Percentiles rank a stretch among this genome's conserved stretches.
Conservation (phyloP, 1,139 yeast species). For the Nakaseomyces glabratus region DNA sequence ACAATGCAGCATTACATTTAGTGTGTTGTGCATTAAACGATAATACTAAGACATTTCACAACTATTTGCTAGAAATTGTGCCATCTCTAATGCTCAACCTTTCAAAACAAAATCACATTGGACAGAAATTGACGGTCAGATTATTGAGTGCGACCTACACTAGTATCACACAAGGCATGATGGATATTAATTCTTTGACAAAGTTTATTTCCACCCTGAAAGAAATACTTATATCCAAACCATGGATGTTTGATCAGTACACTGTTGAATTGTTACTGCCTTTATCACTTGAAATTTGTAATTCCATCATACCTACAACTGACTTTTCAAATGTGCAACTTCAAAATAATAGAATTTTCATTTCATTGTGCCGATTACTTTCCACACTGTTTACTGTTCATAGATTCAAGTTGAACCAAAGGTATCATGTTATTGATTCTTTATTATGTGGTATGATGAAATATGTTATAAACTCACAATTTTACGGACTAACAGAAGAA, state of each 20-base stretch:
- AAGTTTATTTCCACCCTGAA: constrained; percentile 18
- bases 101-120: constrained; percentile 18
- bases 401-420: constrained; percentile 56
- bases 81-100: constrained; percentile 18
- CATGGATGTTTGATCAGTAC: constrained; percentile 64
- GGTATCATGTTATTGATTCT: constrained; percentile 58
- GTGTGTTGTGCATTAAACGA: constrained; percentile 19
- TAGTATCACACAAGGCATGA: constrained; percentile 10
- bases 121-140: constrained; percentile 21
- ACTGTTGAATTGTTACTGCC: constrained; percentile 44
- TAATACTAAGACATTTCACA: constrained; percentile 7
- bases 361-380: not conserved
- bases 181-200: no score
- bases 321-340: not conserved
- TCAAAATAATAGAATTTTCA: not conserved
- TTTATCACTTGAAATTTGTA: constrained; percentile 28
- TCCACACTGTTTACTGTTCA: constrained; percentile 45
- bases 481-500: constrained; percentile 10
- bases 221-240: constrained; percentile 37
- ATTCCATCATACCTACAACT: not conserved
- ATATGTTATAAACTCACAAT: constrained; percentile 13
- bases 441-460: constrained; percentile 32
- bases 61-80: constrained; percentile 19
- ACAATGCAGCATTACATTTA: constrained; percentile 23
- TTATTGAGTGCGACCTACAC: constrained; percentile 26